These are phyloP conservation scores for Kurtzmaniella quercitrusa DNA, from an alignment of 1,139 yeast species.

Conservation along the genomic window DNA sequence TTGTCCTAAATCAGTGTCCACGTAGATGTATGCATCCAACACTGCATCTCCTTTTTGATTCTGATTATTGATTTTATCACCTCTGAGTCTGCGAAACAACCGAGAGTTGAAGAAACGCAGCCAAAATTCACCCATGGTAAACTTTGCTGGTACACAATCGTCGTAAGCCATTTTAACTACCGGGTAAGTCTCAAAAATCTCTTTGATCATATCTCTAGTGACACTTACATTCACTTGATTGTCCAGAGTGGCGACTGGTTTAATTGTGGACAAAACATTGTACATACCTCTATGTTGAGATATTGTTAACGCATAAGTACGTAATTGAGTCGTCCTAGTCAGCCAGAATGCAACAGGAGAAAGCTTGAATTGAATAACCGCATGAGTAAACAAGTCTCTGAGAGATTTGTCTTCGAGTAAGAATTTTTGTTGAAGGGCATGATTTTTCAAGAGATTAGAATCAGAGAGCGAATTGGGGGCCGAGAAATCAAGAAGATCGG, in stretches of 20 bases:
- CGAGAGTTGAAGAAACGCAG: conserved; percentile 92
- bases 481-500: conserved; percentile 23
- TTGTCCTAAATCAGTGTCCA: conserved; percentile 46
- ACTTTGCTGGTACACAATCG: conserved; percentile 78
- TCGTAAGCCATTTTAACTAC: conserved; percentile 85
- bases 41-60: conserved; percentile 81
- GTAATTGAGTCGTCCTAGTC: conserved; percentile 68
- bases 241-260: conserved; percentile 87
- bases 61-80: conserved; percentile 69
- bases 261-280: conserved; percentile 87
- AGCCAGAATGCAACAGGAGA: conserved; percentile 88
- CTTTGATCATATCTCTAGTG: conserved; percentile 84
- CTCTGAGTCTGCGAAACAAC: conserved; percentile 79
- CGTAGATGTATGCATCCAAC: conserved; percentile 74
- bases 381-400: conserved; percentile 76
- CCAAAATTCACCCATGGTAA: conserved; percentile 93
- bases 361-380: conserved; percentile 76
- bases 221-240: conserved; percentile 89
- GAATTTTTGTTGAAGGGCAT: conserved; percentile 73
- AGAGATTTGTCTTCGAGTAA: conserved; percentile 67
- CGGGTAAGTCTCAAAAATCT: conserved; percentile 90
- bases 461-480: conserved; percentile 30
- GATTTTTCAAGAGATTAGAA: conserved; percentile 54
- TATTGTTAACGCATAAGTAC: conserved; percentile 81
- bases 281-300: conserved; percentile 91